phyloP scores from a whole-genome alignment of 148 eudicot species.

The Pouteria glomerata region DNA sequence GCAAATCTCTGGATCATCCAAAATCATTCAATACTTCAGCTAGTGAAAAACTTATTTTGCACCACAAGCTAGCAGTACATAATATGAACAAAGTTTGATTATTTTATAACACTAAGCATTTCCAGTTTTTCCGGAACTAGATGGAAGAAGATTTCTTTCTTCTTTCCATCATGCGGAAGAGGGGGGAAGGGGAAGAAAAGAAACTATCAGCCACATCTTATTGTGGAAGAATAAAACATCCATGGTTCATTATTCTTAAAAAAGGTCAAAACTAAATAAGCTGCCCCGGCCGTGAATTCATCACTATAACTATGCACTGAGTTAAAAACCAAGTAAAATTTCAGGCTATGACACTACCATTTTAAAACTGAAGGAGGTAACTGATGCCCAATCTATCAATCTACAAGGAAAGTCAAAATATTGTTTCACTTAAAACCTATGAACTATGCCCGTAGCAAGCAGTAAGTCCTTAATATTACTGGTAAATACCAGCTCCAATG shows the following conservation, averaged over 20 bases:
- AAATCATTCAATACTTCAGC: not conserved
- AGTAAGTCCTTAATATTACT: not conserved
- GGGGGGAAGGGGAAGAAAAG: not conserved
- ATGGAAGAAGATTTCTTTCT: not conserved
- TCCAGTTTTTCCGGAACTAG: not conserved
- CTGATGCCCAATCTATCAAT: not conserved
- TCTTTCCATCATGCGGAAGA: no score
- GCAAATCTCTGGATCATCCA: not conserved
- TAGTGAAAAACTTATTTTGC: not conserved
- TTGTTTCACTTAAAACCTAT: not conserved
- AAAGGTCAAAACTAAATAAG: not conserved
- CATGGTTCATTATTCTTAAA: not conserved
- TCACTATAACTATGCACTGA: not conserved
- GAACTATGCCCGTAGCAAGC: not conserved
- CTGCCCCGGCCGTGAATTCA: not conserved
- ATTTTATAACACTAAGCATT: not conserved
- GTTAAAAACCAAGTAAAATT: not conserved
- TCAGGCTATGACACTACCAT: not conserved
- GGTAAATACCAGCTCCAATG: not conserved
- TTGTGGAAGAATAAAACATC: not conserved
- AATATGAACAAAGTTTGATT: no score
- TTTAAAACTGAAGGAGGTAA: not conserved
- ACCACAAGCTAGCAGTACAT: not conserved
- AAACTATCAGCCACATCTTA: not conserved
- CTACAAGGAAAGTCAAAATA: not conserved